Base-by-base conservation (phyloP, 495 filamentous ascomycete species). In the Penicillium bialowiezense region DNA sequence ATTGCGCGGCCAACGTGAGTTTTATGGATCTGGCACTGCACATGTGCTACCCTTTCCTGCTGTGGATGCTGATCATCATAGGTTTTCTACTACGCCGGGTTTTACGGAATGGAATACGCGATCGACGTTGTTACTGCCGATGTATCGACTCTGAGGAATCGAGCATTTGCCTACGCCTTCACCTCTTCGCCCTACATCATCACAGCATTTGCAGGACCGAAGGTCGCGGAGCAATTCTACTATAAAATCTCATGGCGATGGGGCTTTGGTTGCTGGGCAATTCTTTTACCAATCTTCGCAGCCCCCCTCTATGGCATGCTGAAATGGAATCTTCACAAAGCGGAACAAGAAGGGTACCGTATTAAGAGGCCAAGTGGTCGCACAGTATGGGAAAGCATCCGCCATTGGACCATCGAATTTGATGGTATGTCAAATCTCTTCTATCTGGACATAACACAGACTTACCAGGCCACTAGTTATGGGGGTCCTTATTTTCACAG, bases 51-150 rank as follows among this genome's bases (percentile, higher is more conserved):
- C n/a, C n/a, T n/a, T n/a, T n/a, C n/a, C n/a, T n/a, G n/a, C n/a
- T n/a, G n/a, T n/a, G 5, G 28, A 12, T 12, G 48, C 5, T 48
- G 34, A 29, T n/a, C 32, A 13, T 3, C 2, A 8, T 28, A 74
- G 58, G 73, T 79, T 42, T 71, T 78, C 53, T 78, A 74, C 41
- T 60, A 61, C 40, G 58, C 73, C 31, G 76, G 76, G 8, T 55
- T 75, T 60, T 78, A 76, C 52, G 77, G 75, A n/a, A 54, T 81
- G 23, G 66, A 59, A 24, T 81, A 79, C 66, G 57, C 67, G 7
- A 63, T 80, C 7, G 64, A 63, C 40, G 62, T 82, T 54, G 76
- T 83, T 59, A 75, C 79, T 37, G 81, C 82, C 55, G 83, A 86
- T 56, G 78, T 75, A 0, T 80, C 82, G 0, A 63, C 64, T 8